phyloP scores from a whole-genome alignment of 768 basidiomycete species.

The Tulasnella sp. region DNA sequence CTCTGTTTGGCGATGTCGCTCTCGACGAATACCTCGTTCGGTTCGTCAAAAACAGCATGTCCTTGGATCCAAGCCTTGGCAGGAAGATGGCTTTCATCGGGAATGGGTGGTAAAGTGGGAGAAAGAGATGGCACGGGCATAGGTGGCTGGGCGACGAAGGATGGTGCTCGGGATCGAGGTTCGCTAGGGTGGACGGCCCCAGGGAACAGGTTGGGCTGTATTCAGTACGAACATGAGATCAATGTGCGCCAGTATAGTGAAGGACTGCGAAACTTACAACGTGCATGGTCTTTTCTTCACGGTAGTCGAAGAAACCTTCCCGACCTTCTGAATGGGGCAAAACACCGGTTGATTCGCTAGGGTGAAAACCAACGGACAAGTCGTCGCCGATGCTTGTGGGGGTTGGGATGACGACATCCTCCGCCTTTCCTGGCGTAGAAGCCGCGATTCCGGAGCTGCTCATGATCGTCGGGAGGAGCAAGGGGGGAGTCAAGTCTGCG shows the following conservation, averaged over 20 bases:
- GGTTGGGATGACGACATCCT: too few relatives aligned
- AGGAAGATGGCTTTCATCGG: too few relatives aligned
- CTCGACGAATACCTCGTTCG: conserved; percentile 16
- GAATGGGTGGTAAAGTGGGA: too few relatives aligned
- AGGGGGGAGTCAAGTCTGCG: too few relatives aligned
- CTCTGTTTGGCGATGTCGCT: conserved; percentile 8
- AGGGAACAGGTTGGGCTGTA: conserved; percentile 59
- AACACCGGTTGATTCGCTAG: conserved; percentile 4
- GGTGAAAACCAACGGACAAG: too few relatives aligned
- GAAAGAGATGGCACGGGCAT: too few relatives aligned
- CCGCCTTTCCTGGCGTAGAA: too few relatives aligned
- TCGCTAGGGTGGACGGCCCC: conserved; percentile 52
- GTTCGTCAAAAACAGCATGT: conserved; percentile 11
- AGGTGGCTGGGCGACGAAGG: not conserved
- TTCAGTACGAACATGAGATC: conserved; percentile 28
- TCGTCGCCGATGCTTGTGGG: too few relatives aligned
- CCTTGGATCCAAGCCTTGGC: conserved; percentile 30
- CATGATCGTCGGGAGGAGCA: too few relatives aligned
- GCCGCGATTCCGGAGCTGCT: too few relatives aligned
- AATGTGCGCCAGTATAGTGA: conserved; percentile 30
- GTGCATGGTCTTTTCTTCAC: conserved; percentile 61
- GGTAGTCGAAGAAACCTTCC: conserved; percentile 70
- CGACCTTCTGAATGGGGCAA: conserved; percentile 20
- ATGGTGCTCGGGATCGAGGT: conserved; percentile 26
- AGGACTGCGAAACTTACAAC: conserved; percentile 2